A percentile compares a stretch with the other conserved stretches of the same genome.
phyloP scores from a whole-genome alignment of 2,329 filamentous ascomycete genomes.

The Aureobasidium subglaciale region DNA sequence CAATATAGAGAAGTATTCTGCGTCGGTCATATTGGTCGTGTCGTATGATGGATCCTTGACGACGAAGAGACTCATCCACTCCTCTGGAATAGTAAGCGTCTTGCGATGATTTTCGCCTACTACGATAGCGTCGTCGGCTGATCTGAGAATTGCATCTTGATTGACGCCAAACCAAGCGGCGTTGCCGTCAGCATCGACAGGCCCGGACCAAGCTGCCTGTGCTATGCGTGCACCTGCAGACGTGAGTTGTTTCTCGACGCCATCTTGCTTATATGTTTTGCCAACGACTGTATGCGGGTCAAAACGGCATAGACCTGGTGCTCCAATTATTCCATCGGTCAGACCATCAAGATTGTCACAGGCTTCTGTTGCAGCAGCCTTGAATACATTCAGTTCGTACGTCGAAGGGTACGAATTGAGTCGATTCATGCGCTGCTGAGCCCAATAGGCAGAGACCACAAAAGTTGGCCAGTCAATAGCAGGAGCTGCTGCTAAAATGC shows the following conservation, averaged over 20 bases:
- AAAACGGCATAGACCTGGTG: slow-evolving; percentile 25
- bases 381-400: slow-evolving; percentile 34
- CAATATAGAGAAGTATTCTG: slow-evolving; percentile 23
- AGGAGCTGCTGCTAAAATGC: slow-evolving; percentile 34
- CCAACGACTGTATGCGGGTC: slow-evolving; percentile 27
- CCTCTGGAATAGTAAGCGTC: slow-evolving; percentile 21
- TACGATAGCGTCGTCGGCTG: slow-evolving; percentile 26
- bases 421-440: slow-evolving; percentile 21
- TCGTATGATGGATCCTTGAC: slow-evolving; percentile 28
- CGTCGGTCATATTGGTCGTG: slow-evolving; percentile 26
- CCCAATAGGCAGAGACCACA: slow-evolving; percentile 22
- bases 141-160: slow-evolving; percentile 20
- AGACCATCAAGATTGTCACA: slow-evolving; percentile 34
- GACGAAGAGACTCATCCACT: slow-evolving; percentile 33
- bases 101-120: slow-evolving; percentile 22
- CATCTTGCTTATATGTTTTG: slow-evolving; percentile 22
- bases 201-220: slow-evolving; percentile 28
- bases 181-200: slow-evolving; percentile 19
- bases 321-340: slow-evolving; percentile 29
- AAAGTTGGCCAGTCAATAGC: slow-evolving; percentile 33
- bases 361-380: slow-evolving; percentile 27
- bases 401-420: slow-evolving; percentile 17
- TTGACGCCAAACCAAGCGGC: slow-evolving; percentile 31
- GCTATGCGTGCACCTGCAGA: slow-evolving; percentile 26
- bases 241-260: slow-evolving; percentile 22